Percentiles rank a stretch among this genome's conserved stretches.
These are phyloP conservation scores for Raphidocelis subcapitata DNA, from an alignment of 139 green algal species.

Conservation along the genomic window DNA sequence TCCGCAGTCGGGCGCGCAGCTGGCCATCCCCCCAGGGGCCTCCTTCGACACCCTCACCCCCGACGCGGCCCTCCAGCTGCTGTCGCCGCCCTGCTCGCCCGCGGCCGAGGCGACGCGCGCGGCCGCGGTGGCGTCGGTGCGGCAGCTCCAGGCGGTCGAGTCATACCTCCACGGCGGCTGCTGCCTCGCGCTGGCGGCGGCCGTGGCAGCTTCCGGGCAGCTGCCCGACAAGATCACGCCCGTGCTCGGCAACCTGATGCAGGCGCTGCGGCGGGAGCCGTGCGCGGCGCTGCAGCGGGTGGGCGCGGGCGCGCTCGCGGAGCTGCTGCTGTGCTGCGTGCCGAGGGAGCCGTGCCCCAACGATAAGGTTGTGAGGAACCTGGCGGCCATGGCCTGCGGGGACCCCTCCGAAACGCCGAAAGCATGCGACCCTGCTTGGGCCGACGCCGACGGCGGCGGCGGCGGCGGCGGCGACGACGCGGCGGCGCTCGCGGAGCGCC, in stretches of 20 bases:
- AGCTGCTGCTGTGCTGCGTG: conserved; percentile 63
- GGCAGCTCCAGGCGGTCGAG: conserved; percentile 36
- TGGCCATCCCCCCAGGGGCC: conserved; percentile 31
- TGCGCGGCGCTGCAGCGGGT: conserved; percentile 47
- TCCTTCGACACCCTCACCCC: conserved; percentile 28
- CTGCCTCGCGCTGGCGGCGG: conserved; percentile 56
- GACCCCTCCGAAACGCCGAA: conserved; percentile 55
- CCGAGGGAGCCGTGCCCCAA: conserved; percentile 75
- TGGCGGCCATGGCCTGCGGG: conserved; percentile 72
- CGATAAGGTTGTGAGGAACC: conserved; percentile 86
- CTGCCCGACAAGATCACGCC: conserved; percentile 91
- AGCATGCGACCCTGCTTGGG: neutral
- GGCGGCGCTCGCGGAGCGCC: neutral
- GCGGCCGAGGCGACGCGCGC: conserved; percentile 6
- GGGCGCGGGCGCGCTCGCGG: conserved; percentile 66
- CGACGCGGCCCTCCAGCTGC: conserved; percentile 31
- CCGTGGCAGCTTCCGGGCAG: conserved; percentile 46
- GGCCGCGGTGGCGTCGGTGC: neutral
- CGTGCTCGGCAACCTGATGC: conserved; percentile 93
- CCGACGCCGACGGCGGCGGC: neutral
- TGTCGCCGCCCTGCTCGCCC: conserved; percentile 11
- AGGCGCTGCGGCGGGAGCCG: conserved; percentile 67
- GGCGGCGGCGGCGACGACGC: neutral
- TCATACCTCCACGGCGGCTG: conserved; percentile 50
- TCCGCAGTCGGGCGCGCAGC: conserved; percentile 4